Conservation (phyloP, 345 rosid species). For the Syzygium jambos region DNA sequence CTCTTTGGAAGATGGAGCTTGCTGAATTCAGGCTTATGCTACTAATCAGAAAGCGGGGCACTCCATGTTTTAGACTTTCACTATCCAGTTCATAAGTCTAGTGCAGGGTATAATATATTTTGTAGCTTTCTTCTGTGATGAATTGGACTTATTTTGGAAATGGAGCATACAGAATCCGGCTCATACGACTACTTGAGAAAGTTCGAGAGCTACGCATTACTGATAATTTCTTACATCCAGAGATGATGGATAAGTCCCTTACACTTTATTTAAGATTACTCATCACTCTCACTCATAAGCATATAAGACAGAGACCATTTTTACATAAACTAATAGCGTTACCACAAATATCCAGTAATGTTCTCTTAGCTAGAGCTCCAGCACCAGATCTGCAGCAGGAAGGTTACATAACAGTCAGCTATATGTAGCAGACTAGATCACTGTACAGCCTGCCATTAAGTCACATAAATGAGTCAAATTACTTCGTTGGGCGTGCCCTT, state of each 20-base stretch:
- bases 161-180: not conserved
- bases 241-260: not conserved
- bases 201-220: not conserved
- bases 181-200: not conserved
- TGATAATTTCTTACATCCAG: not conserved
- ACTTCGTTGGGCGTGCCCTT: not conserved
- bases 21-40: not conserved
- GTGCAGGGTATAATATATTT: not conserved
- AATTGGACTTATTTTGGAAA: not conserved
- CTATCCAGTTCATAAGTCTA: not conserved
- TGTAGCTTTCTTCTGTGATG: not conserved
- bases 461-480: not conserved
- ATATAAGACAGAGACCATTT: not conserved
- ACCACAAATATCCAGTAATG: not conserved
- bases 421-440: not conserved
- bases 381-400: constrained; percentile 62
- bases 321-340: not conserved
- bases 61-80: not conserved
- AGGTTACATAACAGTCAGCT: constrained; percentile 11
- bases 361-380: constrained; percentile 62
- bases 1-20: not conserved
- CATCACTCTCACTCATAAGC: not conserved
- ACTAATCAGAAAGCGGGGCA: not conserved
- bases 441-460: not conserved
- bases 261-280: not conserved